Conservation (phyloP, 2,329 filamentous ascomycete species). For the Pyrenochaeta sp. region DNA sequence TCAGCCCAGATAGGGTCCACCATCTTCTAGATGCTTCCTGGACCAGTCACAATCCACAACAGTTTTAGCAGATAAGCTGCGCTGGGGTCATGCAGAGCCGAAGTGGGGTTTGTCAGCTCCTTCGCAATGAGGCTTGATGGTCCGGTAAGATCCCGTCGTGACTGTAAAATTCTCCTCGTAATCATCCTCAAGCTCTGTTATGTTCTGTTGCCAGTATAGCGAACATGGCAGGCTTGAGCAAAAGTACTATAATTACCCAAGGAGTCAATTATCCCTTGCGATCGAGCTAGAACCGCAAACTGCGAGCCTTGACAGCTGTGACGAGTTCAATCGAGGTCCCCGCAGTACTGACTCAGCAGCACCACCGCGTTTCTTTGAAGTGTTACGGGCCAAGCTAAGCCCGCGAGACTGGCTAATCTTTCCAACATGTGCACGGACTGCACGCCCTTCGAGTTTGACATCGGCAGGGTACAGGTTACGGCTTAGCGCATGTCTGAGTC, state of each 20-base stretch:
- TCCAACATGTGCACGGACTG: constrained; percentile 20
- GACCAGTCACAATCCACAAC: constrained; percentile 11
- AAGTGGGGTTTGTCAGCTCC: constrained; percentile 33
- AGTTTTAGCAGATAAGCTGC: constrained; percentile 9
- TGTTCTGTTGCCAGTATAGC: too few species aligned
- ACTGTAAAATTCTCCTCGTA: background rate
- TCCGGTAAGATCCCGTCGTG: background rate
- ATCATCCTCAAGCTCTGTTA: background rate
- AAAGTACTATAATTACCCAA: background rate
- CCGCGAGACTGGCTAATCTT: constrained; percentile 16
- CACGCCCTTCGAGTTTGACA: constrained; percentile 28
- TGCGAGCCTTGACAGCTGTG: background rate
- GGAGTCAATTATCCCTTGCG: background rate
- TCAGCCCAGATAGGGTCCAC: constrained; percentile 4
- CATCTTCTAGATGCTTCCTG: constrained; percentile 8
- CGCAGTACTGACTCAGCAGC: constrained; percentile 20
- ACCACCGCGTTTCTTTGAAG: constrained; percentile 7
- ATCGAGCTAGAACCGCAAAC: background rate
- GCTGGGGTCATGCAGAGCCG: constrained; percentile 10
- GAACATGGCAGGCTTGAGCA: background rate
- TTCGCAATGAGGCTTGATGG: constrained; percentile 3
- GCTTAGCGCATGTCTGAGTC: constrained; percentile 13
- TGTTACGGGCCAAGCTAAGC: constrained; percentile 11
- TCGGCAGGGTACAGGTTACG: constrained; percentile 5
- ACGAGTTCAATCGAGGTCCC: background rate